These are phyloP conservation scores for Solanum megistacrolobum DNA, from an alignment of 257 asterid species.

Conservation along the genomic window DNA sequence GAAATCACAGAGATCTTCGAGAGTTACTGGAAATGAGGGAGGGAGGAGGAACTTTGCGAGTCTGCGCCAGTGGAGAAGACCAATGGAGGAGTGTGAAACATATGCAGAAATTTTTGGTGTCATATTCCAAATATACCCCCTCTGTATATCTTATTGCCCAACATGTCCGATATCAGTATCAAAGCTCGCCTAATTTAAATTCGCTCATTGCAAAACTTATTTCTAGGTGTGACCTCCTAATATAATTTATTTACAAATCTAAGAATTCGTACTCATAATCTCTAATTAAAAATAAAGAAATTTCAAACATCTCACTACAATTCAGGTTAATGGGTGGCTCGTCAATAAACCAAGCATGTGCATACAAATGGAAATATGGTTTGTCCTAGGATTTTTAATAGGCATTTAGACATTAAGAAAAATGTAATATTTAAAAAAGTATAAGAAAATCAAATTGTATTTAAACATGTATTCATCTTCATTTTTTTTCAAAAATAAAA, in stretches of 20 bases:
- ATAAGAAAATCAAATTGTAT: neutral
- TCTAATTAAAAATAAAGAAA: neutral
- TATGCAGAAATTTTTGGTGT: neutral
- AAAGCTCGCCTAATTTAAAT: too few relatives aligned
- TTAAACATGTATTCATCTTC: neutral
- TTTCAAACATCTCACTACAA: too few relatives aligned
- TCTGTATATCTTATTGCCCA: neutral
- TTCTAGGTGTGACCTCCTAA: too few relatives aligned
- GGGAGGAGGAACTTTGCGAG: neutral
- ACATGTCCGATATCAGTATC: neutral
- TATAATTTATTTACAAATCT: too few relatives aligned
- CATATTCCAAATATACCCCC: neutral
- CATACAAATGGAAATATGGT: neutral
- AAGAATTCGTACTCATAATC: fast-evolving
- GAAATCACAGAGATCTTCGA: neutral
- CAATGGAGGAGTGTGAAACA: neutral
- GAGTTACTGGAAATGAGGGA: neutral
- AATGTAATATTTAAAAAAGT: neutral
- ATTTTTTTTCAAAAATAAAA: neutral
- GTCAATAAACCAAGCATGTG: neutral
- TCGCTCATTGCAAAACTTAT: neutral
- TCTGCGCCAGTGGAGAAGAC: neutral
- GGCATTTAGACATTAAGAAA: neutral
- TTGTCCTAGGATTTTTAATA: neutral
- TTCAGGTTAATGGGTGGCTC: neutral